Conservation (phyloP, 345 rosid species). For the Iberis pinnata region DNA sequence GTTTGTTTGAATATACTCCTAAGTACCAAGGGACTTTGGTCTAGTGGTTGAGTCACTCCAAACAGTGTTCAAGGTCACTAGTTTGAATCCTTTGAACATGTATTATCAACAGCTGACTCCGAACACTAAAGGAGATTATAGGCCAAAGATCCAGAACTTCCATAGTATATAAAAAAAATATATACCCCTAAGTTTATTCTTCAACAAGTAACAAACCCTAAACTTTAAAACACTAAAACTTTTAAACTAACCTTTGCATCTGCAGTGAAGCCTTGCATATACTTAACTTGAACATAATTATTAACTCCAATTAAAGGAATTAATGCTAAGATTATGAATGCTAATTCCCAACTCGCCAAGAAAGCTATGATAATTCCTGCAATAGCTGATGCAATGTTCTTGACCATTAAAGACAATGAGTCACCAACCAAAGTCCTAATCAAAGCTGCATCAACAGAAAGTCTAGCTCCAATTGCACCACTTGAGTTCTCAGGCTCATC, state of each 20-base stretch:
- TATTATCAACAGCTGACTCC: too few relatives aligned
- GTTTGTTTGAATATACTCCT: too few relatives aligned
- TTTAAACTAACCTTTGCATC: conserved; percentile 55
- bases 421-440: conserved; percentile 54
- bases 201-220: background rate
- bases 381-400: conserved; percentile 38
- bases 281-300: conserved; percentile 39
- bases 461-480: conserved; percentile 61
- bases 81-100: too few relatives aligned
- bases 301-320: conserved; percentile 41
- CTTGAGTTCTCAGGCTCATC: conserved; percentile 57
- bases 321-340: conserved; percentile 37
- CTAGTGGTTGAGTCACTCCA: too few relatives aligned
- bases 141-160: too few relatives aligned
- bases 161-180: too few relatives aligned
- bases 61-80: too few relatives aligned
- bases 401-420: conserved; percentile 39
- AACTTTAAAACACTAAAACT: background rate
- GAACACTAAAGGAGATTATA: too few relatives aligned
- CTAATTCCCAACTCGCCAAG: conserved; percentile 47
- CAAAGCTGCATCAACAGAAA: conserved; percentile 61
- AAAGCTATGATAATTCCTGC: conserved; percentile 54
- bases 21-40: too few relatives aligned
- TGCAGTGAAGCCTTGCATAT: conserved; percentile 51
- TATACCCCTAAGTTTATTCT: background rate